Percentiles rank a stretch among this genome's conserved stretches.
These are phyloP conservation scores for Vachellia collinsii DNA, from an alignment of 306 rosid genomes.

Conservation along the genomic window DNA sequence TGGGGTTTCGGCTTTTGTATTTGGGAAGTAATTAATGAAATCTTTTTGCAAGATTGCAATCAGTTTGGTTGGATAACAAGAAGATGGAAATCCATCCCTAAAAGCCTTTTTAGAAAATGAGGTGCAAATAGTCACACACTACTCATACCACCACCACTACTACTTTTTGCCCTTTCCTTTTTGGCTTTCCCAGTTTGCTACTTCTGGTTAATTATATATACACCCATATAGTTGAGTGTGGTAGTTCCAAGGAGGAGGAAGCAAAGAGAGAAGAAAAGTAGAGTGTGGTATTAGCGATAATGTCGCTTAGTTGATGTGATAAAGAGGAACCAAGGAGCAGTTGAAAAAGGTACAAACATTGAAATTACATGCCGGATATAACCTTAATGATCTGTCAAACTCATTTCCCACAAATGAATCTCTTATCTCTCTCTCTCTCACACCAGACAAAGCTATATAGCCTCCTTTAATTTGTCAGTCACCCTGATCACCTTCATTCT, in stretches of 20 bases:
- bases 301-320: conserved; percentile 75
- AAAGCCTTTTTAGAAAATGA: conserved; percentile 40
- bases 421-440: background rate
- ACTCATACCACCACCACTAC: background rate
- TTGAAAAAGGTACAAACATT: conserved; percentile 65
- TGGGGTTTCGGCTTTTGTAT: background rate
- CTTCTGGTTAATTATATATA: conserved; percentile 1
- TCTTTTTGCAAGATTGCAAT: conserved; percentile 44
- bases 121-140: conserved; percentile 38
- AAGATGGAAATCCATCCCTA: conserved; percentile 36
- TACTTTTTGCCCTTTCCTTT: conserved; percentile 19
- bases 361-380: conserved; percentile 66
- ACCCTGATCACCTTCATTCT: conserved; percentile 22
- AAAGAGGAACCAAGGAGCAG: conserved; percentile 81
- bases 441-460: conserved; percentile 53
- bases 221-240: conserved; percentile 39
- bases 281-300: conserved; percentile 52
- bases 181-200: conserved; percentile 27
- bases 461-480: conserved; percentile 57
- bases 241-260: conserved; percentile 65
- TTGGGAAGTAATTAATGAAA: conserved; percentile 18
- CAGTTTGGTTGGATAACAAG: conserved; percentile 38
- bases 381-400: conserved; percentile 56
- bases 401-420: conserved; percentile 32
- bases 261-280: conserved; percentile 19